Evolutionary conservation across 2,329 filamentous ascomycete species (phyloP).

Genomic region (Cryphonectria carpinicola): DNA sequence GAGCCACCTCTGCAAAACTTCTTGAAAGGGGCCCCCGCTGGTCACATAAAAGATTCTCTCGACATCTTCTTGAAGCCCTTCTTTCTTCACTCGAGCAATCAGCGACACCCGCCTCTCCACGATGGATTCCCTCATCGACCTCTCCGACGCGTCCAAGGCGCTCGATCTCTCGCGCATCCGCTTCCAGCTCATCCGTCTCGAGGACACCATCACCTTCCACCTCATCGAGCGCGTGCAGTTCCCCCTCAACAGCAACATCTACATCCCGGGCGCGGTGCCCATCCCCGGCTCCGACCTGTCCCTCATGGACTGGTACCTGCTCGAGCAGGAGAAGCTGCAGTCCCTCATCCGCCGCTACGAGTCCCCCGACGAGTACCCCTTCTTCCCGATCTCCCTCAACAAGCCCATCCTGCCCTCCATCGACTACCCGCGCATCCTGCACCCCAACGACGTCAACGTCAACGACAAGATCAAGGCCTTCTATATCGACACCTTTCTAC

Average conservation of each 20-base stretch:
- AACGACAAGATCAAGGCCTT: constrained; percentile 84
- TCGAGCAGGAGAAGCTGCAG: constrained; percentile 87
- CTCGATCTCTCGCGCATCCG: constrained; percentile 91
- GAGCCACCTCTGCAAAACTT: background rate
- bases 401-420: constrained; percentile 85
- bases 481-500: constrained; percentile 83
- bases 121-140: constrained; percentile 92
- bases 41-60: background rate
- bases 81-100: background rate
- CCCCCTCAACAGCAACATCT: constrained; percentile 87
- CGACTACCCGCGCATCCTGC: constrained; percentile 84
- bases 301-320: constrained; percentile 93
- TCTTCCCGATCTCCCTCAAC: constrained; percentile 80
- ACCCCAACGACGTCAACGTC: constrained; percentile 87
- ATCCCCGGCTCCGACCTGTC: constrained; percentile 75
- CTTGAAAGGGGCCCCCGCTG: background rate
- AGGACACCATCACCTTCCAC: constrained; percentile 97
- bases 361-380: constrained; percentile 95
- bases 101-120: constrained; percentile 29
- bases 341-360: constrained; percentile 94
- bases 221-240: constrained; percentile 98
- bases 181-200: constrained; percentile 90
- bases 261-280: constrained; percentile 75
- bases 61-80: background rate
- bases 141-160: constrained; percentile 81